Conservation (phyloP, 148 eudicot genomes). For the Rhododendron molle region DNA sequence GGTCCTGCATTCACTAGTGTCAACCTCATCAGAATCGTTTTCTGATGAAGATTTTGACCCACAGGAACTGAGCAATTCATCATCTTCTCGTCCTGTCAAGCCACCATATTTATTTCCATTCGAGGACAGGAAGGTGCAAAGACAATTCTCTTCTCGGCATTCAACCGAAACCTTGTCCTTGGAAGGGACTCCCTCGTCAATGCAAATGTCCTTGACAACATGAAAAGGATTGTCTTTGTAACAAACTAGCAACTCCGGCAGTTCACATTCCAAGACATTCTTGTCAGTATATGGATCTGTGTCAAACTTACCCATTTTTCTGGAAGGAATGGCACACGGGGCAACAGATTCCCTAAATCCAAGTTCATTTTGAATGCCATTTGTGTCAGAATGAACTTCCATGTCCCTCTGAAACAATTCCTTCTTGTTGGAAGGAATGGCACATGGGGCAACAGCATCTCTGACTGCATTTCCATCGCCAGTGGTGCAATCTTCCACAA, state of each 20-base stretch:
- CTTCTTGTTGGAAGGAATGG: slow-evolving; percentile 6
- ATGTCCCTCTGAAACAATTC: neutral
- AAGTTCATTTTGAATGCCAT: slow-evolving; percentile 11
- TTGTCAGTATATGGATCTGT: slow-evolving; percentile 43
- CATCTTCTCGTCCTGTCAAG: slow-evolving; percentile 17
- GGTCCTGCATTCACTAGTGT: slow-evolving; percentile 14
- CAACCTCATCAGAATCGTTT: slow-evolving; percentile 8
- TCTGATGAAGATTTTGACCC: slow-evolving; percentile 25
- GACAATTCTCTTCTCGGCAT: slow-evolving; percentile 15
- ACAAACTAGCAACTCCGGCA: slow-evolving; percentile 57
- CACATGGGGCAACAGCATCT: slow-evolving; percentile 7
- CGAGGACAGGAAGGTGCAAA: slow-evolving; percentile 14
- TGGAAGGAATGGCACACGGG: slow-evolving; percentile 10
- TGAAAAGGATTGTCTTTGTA: slow-evolving; percentile 52
- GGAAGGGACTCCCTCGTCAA: slow-evolving; percentile 63
- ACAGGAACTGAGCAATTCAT: slow-evolving; percentile 13
- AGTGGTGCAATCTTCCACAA: slow-evolving; percentile 18
- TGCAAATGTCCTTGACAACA: slow-evolving; percentile 69
- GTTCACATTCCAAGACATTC: slow-evolving; percentile 47
- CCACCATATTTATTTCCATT: slow-evolving; percentile 15
- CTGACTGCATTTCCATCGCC: slow-evolving; percentile 17
- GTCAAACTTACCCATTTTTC: slow-evolving; percentile 14
- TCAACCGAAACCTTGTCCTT: slow-evolving; percentile 41
- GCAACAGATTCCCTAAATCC: slow-evolving; percentile 1
- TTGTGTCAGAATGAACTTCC: slow-evolving; percentile 1